Percentiles rank a stretch among this genome's conserved stretches.
Conservation (phyloP, 306 rosid species). For the Potentilla sterilis region DNA sequence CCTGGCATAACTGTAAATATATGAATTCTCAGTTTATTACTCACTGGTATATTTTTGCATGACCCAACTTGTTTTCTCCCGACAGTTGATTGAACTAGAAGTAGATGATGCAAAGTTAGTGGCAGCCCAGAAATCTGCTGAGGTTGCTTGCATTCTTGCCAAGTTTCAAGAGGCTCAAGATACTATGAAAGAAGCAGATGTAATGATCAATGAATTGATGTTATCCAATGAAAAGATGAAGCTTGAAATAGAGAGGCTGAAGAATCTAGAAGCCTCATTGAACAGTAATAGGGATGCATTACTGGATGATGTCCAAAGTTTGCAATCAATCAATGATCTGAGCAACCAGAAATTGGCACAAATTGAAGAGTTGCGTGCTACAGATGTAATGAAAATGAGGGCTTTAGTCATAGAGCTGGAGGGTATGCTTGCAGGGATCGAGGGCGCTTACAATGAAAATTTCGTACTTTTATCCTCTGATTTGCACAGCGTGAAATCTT, state of each 20-base stretch:
- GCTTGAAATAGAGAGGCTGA: slow-evolving; percentile 54
- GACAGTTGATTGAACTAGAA: slow-evolving; percentile 73
- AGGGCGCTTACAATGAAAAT: slow-evolving; percentile 37
- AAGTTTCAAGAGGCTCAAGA: slow-evolving; percentile 90
- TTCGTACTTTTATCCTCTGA: slow-evolving; percentile 54
- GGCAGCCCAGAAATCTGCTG: slow-evolving; percentile 69
- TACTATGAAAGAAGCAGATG: slow-evolving; percentile 71
- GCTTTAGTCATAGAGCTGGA: slow-evolving; percentile 51
- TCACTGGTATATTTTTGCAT: not conserved
- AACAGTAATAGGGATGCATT: slow-evolving; percentile 46
- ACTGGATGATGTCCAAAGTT: slow-evolving; percentile 54
- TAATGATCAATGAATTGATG: slow-evolving; percentile 69
- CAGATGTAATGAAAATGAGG: slow-evolving; percentile 54
- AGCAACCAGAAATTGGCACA: slow-evolving; percentile 49
- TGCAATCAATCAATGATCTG: slow-evolving; percentile 49
- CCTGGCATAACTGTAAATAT: not conserved
- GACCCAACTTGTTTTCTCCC: not conserved
- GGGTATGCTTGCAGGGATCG: slow-evolving; percentile 53
- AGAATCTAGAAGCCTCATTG: slow-evolving; percentile 38
- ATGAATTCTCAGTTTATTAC: not conserved
- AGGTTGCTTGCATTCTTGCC: slow-evolving; percentile 65
- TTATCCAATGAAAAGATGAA: slow-evolving; percentile 72
- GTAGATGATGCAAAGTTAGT: slow-evolving; percentile 63
- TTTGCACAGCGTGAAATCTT: slow-evolving; percentile 52
- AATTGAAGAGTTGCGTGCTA: slow-evolving; percentile 39